Evolutionary conservation across 2,329 filamentous ascomycete species (phyloP).

Genomic region (Botrytis pseudocinerea): DNA sequence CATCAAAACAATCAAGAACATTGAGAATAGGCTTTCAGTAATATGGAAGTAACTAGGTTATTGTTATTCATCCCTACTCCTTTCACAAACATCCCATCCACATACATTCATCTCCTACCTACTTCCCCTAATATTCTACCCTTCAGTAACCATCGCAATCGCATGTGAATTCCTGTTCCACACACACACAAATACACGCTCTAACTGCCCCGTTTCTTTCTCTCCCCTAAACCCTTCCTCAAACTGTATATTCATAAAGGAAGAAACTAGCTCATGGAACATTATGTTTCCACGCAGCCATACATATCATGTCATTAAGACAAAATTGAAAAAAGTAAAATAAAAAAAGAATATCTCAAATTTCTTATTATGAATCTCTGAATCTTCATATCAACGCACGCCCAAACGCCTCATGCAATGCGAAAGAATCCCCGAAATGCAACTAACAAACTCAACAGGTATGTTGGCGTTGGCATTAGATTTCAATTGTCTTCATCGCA

Average conservation of each 20-base stretch:
- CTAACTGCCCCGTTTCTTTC: not conserved
- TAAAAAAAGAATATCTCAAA: constrained; percentile 6
- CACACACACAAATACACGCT: not conserved
- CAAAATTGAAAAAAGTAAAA: not conserved
- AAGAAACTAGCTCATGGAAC: not conserved
- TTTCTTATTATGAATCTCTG: constrained; percentile 17
- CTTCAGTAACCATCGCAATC: not conserved
- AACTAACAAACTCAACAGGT: constrained; percentile 14
- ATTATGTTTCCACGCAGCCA: constrained; percentile 1
- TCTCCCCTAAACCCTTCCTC: not conserved
- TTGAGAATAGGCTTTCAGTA: not conserved
- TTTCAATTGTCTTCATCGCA: constrained; percentile 43
- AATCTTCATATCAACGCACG: constrained; percentile 9
- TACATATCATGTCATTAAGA: constrained; percentile 11
- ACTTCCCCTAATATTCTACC: not conserved
- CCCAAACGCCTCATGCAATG: constrained; percentile 23
- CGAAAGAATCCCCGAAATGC: constrained; percentile 16
- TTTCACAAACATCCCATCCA: not conserved
- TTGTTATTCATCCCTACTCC: not conserved
- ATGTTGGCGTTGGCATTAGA: constrained; percentile 31
- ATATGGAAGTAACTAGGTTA: not conserved
- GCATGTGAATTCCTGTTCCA: not conserved
- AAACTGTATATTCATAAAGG: constrained; percentile 12
- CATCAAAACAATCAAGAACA: too few relatives aligned
- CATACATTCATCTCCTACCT: too few relatives aligned